Conservation (phyloP, 2,329 filamentous ascomycete genomes). For the Ascochyta fabae region DNA sequence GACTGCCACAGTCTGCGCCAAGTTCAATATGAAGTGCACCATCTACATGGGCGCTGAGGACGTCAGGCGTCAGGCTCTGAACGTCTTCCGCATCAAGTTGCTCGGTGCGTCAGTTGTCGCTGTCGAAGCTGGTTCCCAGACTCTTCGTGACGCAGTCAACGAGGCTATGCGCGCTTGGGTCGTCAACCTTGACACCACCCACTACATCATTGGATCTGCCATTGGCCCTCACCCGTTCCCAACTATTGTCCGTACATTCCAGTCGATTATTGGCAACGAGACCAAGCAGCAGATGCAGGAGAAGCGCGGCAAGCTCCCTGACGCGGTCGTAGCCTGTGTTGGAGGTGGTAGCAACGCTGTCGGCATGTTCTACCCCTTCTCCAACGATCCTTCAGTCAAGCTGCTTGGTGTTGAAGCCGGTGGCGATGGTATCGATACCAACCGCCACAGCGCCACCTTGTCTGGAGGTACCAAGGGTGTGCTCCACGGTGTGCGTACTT, state of each 20-base stretch:
- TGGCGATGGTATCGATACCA: slow-evolving; percentile 88
- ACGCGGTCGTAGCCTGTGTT: slow-evolving; percentile 95
- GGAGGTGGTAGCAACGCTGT: slow-evolving; percentile 94
- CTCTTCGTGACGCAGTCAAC: slow-evolving; percentile 75
- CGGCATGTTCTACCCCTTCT: slow-evolving; percentile 98
- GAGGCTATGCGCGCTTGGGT: slow-evolving; percentile 96
- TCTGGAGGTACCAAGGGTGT: slow-evolving; percentile 88
- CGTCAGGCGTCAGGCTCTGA: slow-evolving; percentile 91
- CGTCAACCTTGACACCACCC: slow-evolving; percentile 86
- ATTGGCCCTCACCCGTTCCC: slow-evolving; percentile 98
- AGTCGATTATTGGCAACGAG: slow-evolving; percentile 93
- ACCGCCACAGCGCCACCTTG: slow-evolving; percentile 85
- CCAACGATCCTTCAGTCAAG: slow-evolving; percentile 82
- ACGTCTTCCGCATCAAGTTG: slow-evolving; percentile 98
- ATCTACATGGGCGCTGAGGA: slow-evolving; percentile 99
- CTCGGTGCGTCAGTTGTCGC: slow-evolving; percentile 91
- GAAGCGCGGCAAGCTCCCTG: slow-evolving; percentile 85
- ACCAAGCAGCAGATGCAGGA: slow-evolving; percentile 90
- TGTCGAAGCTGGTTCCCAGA: slow-evolving; percentile 85
- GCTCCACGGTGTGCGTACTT: slow-evolving; percentile 93
- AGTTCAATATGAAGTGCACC: slow-evolving; percentile 97
- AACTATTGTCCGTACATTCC: slow-evolving; percentile 96
- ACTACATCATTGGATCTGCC: slow-evolving; percentile 97
- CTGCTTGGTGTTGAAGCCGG: slow-evolving; percentile 94
- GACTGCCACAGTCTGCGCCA: slow-evolving; percentile 95